phyloP scores from a whole-genome alignment of 306 rosid species.

The Vigna nakashimae region DNA sequence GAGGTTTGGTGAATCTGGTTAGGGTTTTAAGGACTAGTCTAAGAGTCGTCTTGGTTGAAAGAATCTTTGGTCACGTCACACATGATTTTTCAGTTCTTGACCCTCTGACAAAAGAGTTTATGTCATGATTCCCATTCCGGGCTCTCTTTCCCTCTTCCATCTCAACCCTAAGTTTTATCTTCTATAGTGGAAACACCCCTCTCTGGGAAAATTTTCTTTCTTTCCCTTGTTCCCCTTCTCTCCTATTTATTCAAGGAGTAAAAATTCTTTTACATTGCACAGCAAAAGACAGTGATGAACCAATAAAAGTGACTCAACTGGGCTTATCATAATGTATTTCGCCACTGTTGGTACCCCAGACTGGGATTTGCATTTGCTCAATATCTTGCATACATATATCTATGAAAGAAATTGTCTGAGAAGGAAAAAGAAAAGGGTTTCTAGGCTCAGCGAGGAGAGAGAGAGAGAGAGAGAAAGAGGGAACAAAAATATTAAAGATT shows the following conservation, averaged over 20 bases:
- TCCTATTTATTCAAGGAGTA: constrained; percentile 37
- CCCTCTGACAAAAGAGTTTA: constrained; percentile 71
- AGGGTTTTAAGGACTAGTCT: constrained; percentile 65
- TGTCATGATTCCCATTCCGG: constrained; percentile 64
- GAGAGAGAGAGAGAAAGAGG: constrained; percentile 27
- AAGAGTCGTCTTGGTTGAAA: constrained; percentile 51
- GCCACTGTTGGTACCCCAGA: constrained; percentile 50
- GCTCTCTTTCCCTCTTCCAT: constrained; percentile 48
- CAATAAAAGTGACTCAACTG: constrained; percentile 47
- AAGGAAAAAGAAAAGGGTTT: constrained; percentile 31
- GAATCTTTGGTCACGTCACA: constrained; percentile 92
- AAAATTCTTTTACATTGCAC: constrained; percentile 41
- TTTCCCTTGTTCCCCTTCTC: constrained; percentile 27
- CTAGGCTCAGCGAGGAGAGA: constrained; percentile 13
- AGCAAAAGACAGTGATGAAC: constrained; percentile 47
- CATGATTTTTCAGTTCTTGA: constrained; percentile 75
- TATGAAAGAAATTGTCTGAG: constrained; percentile 49
- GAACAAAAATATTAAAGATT: constrained; percentile 40
- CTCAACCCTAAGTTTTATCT: constrained; percentile 57
- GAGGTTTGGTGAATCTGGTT: constrained; percentile 56
- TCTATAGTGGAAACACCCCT: constrained; percentile 39
- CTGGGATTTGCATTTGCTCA: constrained; percentile 55
- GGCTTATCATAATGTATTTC: constrained; percentile 52
- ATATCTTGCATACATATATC: constrained; percentile 64
- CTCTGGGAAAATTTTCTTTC: constrained; percentile 28